Conservation (phyloP, 257 asterid species). For the Catharanthus roseus region DNA sequence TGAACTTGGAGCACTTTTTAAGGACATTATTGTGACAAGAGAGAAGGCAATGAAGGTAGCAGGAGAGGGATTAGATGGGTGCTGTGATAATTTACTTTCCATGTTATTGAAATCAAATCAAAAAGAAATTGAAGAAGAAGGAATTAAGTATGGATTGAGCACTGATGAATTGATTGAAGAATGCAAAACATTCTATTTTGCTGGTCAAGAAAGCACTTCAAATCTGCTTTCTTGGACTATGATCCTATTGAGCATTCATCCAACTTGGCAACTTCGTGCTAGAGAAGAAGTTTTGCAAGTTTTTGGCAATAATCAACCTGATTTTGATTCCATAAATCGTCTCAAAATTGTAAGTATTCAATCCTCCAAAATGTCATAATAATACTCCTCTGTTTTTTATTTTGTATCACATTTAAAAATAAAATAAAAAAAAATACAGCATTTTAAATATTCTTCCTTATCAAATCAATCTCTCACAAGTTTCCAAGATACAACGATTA, state of each 20-base stretch:
- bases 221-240: constrained; percentile 43
- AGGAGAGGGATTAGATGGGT: too few species aligned
- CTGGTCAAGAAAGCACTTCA: constrained; percentile 54
- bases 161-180: constrained; percentile 50
- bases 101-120: constrained; percentile 32
- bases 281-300: constrained; percentile 38
- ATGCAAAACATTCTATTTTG: constrained; percentile 45
- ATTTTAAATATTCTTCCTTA: too few species aligned
- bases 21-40: constrained; percentile 26
- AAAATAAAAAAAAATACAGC: too few species aligned
- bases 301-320: constrained; percentile 29
- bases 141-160: constrained; percentile 37
- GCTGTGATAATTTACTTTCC: constrained; percentile 32
- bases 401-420: too few species aligned
- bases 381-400: too few species aligned
- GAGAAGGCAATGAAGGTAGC: constrained; percentile 23
- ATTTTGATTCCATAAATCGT: constrained; percentile 42
- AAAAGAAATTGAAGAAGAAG: constrained; percentile 34
- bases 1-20: constrained; percentile 22
- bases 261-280: constrained; percentile 48
- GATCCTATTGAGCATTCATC: constrained; percentile 40
- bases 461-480: too few species aligned
- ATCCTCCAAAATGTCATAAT: too few species aligned
- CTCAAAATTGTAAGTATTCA: constrained; percentile 49
- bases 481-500: too few species aligned